Evolutionary conservation across 2,329 filamentous ascomycete species (phyloP).

Genomic region (Didymella pomorum): DNA sequence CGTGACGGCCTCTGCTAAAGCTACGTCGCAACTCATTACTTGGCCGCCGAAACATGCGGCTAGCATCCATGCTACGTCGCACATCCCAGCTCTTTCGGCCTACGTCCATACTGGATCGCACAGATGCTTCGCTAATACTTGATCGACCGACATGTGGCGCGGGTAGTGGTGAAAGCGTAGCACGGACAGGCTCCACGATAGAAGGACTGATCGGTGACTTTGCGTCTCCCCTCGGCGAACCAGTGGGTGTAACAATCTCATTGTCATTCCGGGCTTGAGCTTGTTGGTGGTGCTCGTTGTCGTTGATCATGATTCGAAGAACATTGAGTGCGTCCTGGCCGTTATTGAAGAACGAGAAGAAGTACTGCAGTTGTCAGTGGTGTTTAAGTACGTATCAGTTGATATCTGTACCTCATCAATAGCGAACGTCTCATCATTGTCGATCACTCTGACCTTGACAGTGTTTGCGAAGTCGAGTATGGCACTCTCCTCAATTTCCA

Average conservation of each 20-base stretch:
- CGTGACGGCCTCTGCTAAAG: constrained; percentile 66
- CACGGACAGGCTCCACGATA: constrained; percentile 52
- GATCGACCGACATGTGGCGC: constrained; percentile 42
- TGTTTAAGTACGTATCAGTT: neutral
- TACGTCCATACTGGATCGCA: constrained; percentile 51
- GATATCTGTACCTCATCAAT: constrained; percentile 82
- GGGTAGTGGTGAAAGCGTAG: constrained; percentile 55
- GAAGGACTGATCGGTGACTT: constrained; percentile 34
- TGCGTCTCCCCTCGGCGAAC: constrained; percentile 20
- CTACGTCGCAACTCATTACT: constrained; percentile 62
- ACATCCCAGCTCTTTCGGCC: constrained; percentile 52
- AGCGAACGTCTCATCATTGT: constrained; percentile 92
- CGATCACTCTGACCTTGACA: constrained; percentile 89
- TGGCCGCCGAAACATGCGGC: constrained; percentile 61
- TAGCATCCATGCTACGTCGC: constrained; percentile 50
- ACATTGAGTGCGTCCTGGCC: constrained; percentile 84
- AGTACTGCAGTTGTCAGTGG: constrained; percentile 68
- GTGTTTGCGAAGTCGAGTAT: constrained; percentile 93
- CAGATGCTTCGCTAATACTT: constrained; percentile 55
- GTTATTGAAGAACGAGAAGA: constrained; percentile 92
- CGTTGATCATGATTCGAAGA: constrained; percentile 75
- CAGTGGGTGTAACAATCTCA: constrained; percentile 27
- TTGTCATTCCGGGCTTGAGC: constrained; percentile 17
- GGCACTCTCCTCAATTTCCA: constrained; percentile 90
- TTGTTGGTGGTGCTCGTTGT: constrained; percentile 58